Base-by-base conservation (phyloP, 352 stramenopile species). In the Thalassiosira livingstoniorum region DNA sequence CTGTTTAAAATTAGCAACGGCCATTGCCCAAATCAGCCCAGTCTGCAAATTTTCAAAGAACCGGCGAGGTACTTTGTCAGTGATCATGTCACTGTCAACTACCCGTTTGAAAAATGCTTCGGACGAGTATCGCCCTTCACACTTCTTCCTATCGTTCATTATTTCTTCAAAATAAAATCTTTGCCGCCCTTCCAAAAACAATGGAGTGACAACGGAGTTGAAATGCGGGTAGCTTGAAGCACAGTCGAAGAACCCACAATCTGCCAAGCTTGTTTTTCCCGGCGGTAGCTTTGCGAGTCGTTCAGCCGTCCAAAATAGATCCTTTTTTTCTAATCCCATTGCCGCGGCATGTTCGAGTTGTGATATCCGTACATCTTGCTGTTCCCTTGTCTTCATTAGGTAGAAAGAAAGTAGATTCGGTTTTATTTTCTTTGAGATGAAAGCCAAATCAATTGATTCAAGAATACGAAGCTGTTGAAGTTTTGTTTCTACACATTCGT, bases 71-170 rank as follows among this genome's bases (percentile, higher is more conserved):
- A n/a, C n/a, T n/a, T n/a, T n/a, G n/a, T n/a, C n/a, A n/a, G n/a
- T n/a, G n/a, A n/a, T n/a, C n/a, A n/a, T n/a, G n/a, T n/a, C n/a
- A n/a, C n/a, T n/a, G n/a, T n/a, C n/a, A n/a, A n/a, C n/a, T n/a
- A n/a, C n/a, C n/a, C 58, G n/a, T n/a, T 75, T 96, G 64, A 72
- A 72, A 42, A 69, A 42, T 43, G 60, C 51, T 27, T 64, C 60
- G n/a, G 51, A 69, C 32, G 60, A 58, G 29, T 72, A 72, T 23
- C 64, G 7, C 18, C 5, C 7, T n/a, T 69, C 64, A 69, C 51
- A 72, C 32, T 64, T 64, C 10, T 21, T 42, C 32, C 60, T 5
- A 45, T 69, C 60, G 23, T 31, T 23, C 57, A 5, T 23, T 7
- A 55, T 25, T 23, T 72, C 51, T 43, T 69, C 51, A 31, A 42